Evolutionary conservation across 257 asterid genomes (phyloP).

Genomic region (Pogostemon cablin): DNA sequence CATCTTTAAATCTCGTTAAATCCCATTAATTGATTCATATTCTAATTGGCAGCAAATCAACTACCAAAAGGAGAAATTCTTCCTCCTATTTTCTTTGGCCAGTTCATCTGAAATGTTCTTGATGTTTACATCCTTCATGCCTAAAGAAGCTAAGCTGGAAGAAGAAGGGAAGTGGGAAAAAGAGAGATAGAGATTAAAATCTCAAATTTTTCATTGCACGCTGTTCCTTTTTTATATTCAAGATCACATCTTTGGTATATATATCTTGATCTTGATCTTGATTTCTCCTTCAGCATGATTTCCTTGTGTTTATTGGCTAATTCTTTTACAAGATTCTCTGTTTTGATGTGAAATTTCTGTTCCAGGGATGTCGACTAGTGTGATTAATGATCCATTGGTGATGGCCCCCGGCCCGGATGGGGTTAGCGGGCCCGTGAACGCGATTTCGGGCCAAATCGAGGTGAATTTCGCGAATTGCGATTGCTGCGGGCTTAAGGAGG

Average conservation of each 20-base stretch:
- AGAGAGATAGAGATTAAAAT: slow-evolving; percentile 43
- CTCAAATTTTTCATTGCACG: background rate
- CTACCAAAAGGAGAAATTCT: background rate
- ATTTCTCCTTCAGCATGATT: slow-evolving; percentile 40
- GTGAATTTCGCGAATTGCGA: slow-evolving; percentile 77
- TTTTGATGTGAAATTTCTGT: slow-evolving; percentile 21
- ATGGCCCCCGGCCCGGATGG: slow-evolving; percentile 47
- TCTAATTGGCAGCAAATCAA: slow-evolving; percentile 7
- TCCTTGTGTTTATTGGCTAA: background rate
- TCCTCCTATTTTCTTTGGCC: background rate
- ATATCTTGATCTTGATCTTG: slow-evolving; percentile 20
- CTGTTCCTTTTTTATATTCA: background rate
- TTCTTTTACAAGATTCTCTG: slow-evolving; percentile 8
- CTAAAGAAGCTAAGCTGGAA: background rate
- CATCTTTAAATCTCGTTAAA: slow-evolving; percentile 3
- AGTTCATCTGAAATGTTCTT: slow-evolving; percentile 37
- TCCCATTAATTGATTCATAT: background rate
- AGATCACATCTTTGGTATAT: slow-evolving; percentile 1
- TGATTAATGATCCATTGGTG: slow-evolving; percentile 55
- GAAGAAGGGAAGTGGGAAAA: slow-evolving; percentile 56
- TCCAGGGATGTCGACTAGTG: slow-evolving; percentile 55
- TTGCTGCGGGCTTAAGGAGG: slow-evolving; percentile 90
- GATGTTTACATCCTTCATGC: slow-evolving; percentile 48
- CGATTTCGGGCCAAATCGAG: slow-evolving; percentile 45
- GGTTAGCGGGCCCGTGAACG: slow-evolving; percentile 39